These are phyloP conservation scores for Leccinum pachyderme DNA, from an alignment of 1,284 basidiomycete genomes.

Conservation along the genomic window DNA sequence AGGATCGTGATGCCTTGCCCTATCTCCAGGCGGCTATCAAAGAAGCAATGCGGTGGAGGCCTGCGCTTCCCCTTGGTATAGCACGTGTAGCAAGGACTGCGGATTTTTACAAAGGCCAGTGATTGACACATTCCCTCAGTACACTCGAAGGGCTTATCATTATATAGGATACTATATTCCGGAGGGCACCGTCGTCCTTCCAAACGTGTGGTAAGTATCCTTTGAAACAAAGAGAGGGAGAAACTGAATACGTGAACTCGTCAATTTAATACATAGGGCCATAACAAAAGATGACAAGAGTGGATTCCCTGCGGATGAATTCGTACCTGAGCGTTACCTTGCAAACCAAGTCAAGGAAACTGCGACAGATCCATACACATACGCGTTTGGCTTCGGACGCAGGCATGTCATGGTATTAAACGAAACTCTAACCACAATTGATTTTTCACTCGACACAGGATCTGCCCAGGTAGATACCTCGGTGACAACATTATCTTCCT, in stretches of 20 bases:
- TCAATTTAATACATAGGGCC: slow-evolving; percentile 8
- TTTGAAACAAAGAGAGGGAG: neutral
- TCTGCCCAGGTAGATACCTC: slow-evolving; percentile 19
- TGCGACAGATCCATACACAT: slow-evolving; percentile 16
- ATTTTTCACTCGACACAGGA: slow-evolving; percentile 11
- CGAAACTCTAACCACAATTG: neutral
- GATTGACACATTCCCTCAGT: neutral
- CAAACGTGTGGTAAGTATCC: slow-evolving; percentile 35
- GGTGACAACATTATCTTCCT: slow-evolving; percentile 21
- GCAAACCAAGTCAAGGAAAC: slow-evolving; percentile 6
- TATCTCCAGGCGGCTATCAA: slow-evolving; percentile 33
- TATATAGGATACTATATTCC: slow-evolving; percentile 31
- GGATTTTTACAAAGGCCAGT: slow-evolving; percentile 13
- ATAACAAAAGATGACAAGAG: slow-evolving; percentile 20
- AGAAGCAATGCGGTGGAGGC: slow-evolving; percentile 31
- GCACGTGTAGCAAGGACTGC: slow-evolving; percentile 11
- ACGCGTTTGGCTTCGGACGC: slow-evolving; percentile 21
- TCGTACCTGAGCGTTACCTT: slow-evolving; percentile 18
- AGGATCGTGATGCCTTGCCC: slow-evolving; percentile 31
- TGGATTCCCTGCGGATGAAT: slow-evolving; percentile 19
- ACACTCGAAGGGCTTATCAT: neutral
- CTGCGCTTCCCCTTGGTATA: slow-evolving; percentile 25
- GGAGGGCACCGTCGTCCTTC: slow-evolving; percentile 30
- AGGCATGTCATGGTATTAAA: slow-evolving; percentile 2
- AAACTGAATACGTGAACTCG: neutral